phyloP scores from a whole-genome alignment of 148 eudicot species.

The Persicaria maculosa region DNA sequence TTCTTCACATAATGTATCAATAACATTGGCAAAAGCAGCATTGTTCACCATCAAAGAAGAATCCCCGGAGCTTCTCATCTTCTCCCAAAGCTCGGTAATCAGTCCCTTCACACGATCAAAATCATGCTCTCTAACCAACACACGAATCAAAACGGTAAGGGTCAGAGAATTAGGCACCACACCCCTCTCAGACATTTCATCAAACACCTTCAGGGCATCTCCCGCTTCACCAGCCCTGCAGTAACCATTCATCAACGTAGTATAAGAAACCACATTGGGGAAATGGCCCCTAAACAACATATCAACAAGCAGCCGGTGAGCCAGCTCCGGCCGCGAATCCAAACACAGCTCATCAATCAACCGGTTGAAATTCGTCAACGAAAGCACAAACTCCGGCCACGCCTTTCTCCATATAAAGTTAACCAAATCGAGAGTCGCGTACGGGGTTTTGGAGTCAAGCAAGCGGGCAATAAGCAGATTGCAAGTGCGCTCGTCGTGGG shows the following conservation, averaged over 20 bases:
- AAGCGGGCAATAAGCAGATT: conserved; percentile 67
- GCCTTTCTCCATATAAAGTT: conserved; percentile 22
- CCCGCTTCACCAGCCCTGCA: conserved; percentile 45
- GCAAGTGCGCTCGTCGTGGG: conserved; percentile 75
- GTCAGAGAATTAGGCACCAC: conserved; percentile 54
- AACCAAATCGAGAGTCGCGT: conserved; percentile 34
- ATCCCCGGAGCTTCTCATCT: conserved; percentile 27
- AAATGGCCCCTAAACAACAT: conserved; percentile 54
- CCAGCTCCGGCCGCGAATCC: conserved; percentile 24
- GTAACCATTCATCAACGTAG: conserved; percentile 68
- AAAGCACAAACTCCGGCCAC: conserved; percentile 51
- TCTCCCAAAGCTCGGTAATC: conserved; percentile 50
- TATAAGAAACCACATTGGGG: conserved; percentile 62
- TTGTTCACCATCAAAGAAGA: conserved; percentile 31
- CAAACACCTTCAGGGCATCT: conserved; percentile 52
- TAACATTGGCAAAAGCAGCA: conserved; percentile 70
- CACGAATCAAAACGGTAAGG: conserved; percentile 52
- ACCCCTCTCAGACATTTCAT: conserved; percentile 54
- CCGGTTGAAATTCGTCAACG: conserved; percentile 64
- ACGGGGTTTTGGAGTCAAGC: conserved; percentile 40
- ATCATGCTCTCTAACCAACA: conserved; percentile 42
- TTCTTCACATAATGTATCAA: conserved; percentile 58
- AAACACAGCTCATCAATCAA: conserved; percentile 61
- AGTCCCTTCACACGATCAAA: conserved; percentile 27
- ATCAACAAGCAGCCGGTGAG: conserved; percentile 49